phyloP scores from a whole-genome alignment of 1,284 basidiomycete genomes.

The Caloboletus inedulis region DNA sequence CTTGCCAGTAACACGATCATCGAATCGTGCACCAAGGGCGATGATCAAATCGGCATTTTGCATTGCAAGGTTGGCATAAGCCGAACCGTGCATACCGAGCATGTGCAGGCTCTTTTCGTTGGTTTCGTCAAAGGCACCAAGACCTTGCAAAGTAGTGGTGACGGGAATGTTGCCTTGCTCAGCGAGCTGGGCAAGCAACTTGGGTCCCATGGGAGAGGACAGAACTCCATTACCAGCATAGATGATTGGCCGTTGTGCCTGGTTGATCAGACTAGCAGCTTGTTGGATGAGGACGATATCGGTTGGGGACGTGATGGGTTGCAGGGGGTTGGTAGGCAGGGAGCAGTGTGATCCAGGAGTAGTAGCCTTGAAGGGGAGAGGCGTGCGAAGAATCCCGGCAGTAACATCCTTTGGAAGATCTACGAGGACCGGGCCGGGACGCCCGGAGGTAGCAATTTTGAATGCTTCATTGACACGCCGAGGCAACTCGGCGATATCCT shows the following conservation, averaged over 20 bases:
- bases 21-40: constrained; percentile 93
- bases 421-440: constrained; percentile 96
- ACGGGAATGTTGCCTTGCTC: constrained; percentile 93
- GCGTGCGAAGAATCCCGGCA: constrained; percentile 82
- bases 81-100: constrained; percentile 98
- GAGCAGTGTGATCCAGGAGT: constrained; percentile 80
- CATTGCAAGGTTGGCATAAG: constrained; percentile 97
- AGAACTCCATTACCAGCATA: constrained; percentile 95
- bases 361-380: constrained; percentile 86
- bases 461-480: constrained; percentile 98
- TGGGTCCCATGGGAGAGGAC: constrained; percentile 78
- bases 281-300: constrained; percentile 73
- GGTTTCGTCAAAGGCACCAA: constrained; percentile 93
- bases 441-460: constrained; percentile 96
- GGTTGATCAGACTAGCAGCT: constrained; percentile 90
- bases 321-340: constrained; percentile 74
- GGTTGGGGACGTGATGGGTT: constrained; percentile 52
- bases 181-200: constrained; percentile 78
- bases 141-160: constrained; percentile 93
- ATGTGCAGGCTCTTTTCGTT: constrained; percentile 90
- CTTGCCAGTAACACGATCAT: constrained; percentile 97
- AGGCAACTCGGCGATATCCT: constrained; percentile 93
- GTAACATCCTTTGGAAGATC: constrained; percentile 98
- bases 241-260: constrained; percentile 87
- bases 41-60: constrained; percentile 98